Conservation (phyloP, 331 rosid genomes). For the Acacia concinna region DNA sequence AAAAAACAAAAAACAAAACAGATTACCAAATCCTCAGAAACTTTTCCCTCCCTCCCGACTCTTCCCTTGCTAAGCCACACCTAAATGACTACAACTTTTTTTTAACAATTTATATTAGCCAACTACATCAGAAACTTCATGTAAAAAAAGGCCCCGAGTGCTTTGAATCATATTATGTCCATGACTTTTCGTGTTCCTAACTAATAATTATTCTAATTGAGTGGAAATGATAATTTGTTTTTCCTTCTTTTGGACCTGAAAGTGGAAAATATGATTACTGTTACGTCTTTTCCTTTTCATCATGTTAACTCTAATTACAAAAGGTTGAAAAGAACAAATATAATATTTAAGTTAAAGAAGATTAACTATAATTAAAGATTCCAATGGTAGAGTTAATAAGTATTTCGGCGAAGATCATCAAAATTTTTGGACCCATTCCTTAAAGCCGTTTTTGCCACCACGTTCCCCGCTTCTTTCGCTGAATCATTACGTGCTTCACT, state of each 20-base stretch:
- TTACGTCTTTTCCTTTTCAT: slow-evolving; percentile 2
- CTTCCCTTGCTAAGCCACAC: not conserved
- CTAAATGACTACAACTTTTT: not conserved
- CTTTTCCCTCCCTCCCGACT: not conserved
- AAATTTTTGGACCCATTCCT: slow-evolving; percentile 37
- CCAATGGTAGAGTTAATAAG: slow-evolving; percentile 12
- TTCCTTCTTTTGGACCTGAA: not conserved
- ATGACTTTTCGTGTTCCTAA: not conserved
- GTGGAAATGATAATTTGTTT: not conserved
- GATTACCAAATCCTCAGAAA: not conserved
- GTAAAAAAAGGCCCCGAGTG: not conserved
- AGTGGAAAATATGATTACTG: not conserved
- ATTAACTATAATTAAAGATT: slow-evolving; percentile 13
- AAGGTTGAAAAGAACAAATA: slow-evolving; percentile 2
- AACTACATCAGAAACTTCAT: not conserved
- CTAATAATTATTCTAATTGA: slow-evolving; percentile 1
- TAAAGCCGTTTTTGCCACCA: slow-evolving; percentile 11
- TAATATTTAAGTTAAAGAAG: slow-evolving; percentile 24
- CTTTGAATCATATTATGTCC: not conserved
- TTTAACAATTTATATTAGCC: not conserved
- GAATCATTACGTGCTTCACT: slow-evolving; percentile 29
- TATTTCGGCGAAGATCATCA: slow-evolving; percentile 26
- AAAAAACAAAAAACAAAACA: too few relatives aligned
- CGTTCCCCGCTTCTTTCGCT: slow-evolving; percentile 25
- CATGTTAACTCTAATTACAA: not conserved